These are phyloP conservation scores for Fusarium chuoi DNA, from an alignment of 2,329 filamentous ascomycete genomes.

Conservation along the genomic window DNA sequence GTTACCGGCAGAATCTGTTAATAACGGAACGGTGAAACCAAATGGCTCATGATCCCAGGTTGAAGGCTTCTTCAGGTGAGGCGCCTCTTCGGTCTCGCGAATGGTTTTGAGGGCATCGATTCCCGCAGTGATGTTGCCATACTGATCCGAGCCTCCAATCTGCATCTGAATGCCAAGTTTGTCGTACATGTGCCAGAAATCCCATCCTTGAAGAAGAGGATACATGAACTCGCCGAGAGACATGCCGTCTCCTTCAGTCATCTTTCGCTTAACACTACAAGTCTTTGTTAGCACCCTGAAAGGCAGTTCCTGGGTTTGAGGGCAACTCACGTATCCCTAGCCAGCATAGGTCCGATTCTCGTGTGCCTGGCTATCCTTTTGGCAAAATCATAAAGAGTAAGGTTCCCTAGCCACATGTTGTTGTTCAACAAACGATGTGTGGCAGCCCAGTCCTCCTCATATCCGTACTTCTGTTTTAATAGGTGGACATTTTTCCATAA, in stretches of 20 bases:
- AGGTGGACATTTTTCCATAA: constrained; percentile 79
- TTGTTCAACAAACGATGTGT: constrained; percentile 81
- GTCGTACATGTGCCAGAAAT: constrained; percentile 89
- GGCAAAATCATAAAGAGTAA: constrained; percentile 79
- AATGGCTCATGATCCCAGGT: constrained; percentile 69
- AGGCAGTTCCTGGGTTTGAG: not conserved
- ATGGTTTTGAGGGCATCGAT: constrained; percentile 86
- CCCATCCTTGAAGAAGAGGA: constrained; percentile 93
- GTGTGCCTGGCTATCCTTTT: constrained; percentile 77
- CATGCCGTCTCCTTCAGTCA: constrained; percentile 90
- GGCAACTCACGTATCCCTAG: constrained; percentile 80
- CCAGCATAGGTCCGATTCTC: constrained; percentile 86
- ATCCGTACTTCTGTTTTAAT: constrained; percentile 73
- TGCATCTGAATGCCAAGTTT: constrained; percentile 79
- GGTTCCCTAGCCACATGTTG: constrained; percentile 79
- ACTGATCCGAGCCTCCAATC: constrained; percentile 95
- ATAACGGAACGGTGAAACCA: constrained; percentile 89
- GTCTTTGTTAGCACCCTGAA: constrained; percentile 33
- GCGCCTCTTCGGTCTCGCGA: constrained; percentile 65
- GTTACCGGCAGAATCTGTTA: constrained; percentile 84
- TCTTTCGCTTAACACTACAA: constrained; percentile 76
- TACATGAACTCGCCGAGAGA: constrained; percentile 94
- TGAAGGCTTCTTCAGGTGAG: constrained; percentile 51
- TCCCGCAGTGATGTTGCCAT: constrained; percentile 92
- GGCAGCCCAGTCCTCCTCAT: constrained; percentile 71